A percentile compares a stretch with the other conserved stretches of the same genome.
phyloP scores from a whole-genome alignment of 768 basidiomycete species.

The Mycena belliarum region DNA sequence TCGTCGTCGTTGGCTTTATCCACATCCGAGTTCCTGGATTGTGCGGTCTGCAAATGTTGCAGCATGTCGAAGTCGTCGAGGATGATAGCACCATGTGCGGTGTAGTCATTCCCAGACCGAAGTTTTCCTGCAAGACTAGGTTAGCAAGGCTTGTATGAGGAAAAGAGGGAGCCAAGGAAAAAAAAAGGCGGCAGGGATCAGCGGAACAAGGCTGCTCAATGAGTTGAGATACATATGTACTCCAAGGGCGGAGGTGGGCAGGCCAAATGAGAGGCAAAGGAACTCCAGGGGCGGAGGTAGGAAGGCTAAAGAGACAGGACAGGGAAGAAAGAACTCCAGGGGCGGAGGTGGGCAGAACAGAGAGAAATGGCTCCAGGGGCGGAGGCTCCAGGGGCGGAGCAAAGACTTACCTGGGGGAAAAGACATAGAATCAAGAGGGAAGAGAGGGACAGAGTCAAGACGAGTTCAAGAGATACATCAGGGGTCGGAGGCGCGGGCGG shows the following conservation, averaged over 20 bases:
- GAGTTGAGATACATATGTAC: too few relatives aligned
- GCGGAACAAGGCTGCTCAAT: too few relatives aligned
- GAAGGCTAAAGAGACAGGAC: too few relatives aligned
- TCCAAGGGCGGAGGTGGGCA: too few relatives aligned
- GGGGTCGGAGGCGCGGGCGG: too few relatives aligned
- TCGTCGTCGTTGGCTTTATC: neutral
- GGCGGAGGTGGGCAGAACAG: neutral
- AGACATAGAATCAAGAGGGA: too few relatives aligned
- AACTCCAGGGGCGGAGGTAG: too few relatives aligned
- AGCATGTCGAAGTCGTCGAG: neutral
- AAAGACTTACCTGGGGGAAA: neutral
- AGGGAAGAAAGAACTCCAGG: neutral
- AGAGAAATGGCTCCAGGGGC: neutral
- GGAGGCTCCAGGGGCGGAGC: neutral
- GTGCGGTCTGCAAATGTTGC: neutral
- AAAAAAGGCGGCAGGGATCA: too few relatives aligned
- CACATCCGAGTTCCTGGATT: neutral
- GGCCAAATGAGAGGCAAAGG: too few relatives aligned
- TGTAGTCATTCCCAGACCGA: neutral
- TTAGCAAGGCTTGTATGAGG: neutral
- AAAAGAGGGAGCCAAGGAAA: too few relatives aligned
- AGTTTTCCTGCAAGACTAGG: neutral
- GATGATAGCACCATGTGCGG: neutral
- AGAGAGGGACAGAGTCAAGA: too few relatives aligned
- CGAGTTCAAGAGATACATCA: too few relatives aligned